Percentiles rank a stretch among this genome's conserved stretches.
Evolutionary conservation across 148 eudicot species (phyloP).

Genomic region (Diospyros kaki): DNA sequence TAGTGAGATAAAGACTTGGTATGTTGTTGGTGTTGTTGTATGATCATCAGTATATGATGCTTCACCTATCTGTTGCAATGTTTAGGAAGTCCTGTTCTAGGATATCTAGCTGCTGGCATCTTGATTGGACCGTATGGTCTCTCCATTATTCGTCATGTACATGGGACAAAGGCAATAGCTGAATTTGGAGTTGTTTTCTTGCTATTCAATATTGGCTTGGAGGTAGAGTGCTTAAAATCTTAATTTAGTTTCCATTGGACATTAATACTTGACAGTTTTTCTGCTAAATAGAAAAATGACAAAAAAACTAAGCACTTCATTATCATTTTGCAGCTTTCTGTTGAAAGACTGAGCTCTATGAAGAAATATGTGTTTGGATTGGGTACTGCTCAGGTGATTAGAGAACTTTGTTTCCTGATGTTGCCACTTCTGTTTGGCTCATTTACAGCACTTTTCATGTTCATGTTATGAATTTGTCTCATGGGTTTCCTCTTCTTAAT

Average conservation of each 20-base stretch:
- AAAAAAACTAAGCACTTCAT: slow-evolving; percentile 14
- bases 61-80: slow-evolving; percentile 21
- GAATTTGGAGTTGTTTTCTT: slow-evolving; percentile 98
- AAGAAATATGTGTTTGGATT: slow-evolving; percentile 99
- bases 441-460: background rate
- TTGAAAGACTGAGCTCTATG: slow-evolving; percentile 99
- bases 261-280: background rate
- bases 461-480: background rate
- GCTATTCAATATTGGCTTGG: slow-evolving; percentile 96
- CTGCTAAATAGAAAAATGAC: slow-evolving; percentile 8
- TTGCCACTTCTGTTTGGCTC: slow-evolving; percentile 5
- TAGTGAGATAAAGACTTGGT: too few relatives aligned
- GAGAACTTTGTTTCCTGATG: background rate
- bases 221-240: slow-evolving; percentile 46
- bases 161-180: slow-evolving; percentile 98
- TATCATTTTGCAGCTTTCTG: slow-evolving; percentile 69
- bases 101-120: slow-evolving; percentile 95
- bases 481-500: background rate
- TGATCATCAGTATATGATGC: background rate
- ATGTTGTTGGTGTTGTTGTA: too few relatives aligned
- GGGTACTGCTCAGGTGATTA: slow-evolving; percentile 93
- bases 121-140: slow-evolving; percentile 99
- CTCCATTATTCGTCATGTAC: slow-evolving; percentile 93
- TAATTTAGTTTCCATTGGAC: slow-evolving; percentile 1
- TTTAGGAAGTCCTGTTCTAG: slow-evolving; percentile 99